Evolutionary conservation across 495 filamentous ascomycete genomes (phyloP).

Genomic region (Schizothecium vesticola): DNA sequence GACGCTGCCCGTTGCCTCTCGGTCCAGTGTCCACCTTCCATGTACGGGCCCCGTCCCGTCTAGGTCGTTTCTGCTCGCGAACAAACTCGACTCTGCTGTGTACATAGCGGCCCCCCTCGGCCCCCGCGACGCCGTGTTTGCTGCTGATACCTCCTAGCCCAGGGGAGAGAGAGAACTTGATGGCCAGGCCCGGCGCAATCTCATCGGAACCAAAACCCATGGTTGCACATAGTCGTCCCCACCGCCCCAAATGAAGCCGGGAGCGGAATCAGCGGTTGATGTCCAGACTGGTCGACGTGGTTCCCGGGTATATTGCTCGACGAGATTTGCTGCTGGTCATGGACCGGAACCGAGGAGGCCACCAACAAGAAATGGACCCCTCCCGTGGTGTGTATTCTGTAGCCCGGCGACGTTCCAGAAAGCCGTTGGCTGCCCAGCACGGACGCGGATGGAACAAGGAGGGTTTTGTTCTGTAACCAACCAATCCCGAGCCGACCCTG

Average conservation of each 20-base stretch:
- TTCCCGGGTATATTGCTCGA: slow-evolving; percentile 24
- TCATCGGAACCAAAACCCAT: no score
- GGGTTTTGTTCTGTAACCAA: slow-evolving; percentile 10
- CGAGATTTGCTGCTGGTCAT: slow-evolving; percentile 15
- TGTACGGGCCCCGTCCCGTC: no score
- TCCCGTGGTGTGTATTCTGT: background rate
- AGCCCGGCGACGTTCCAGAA: slow-evolving; percentile 12
- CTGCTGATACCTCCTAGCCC: no score
- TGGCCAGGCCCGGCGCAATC: background rate
- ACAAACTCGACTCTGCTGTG: background rate
- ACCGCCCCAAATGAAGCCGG: slow-evolving; percentile 12
- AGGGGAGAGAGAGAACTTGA: background rate
- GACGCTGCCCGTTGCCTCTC: background rate
- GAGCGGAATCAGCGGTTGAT: slow-evolving; percentile 14
- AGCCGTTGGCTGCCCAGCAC: slow-evolving; percentile 8
- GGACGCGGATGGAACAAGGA: background rate
- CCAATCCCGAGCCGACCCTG: slow-evolving; percentile 13
- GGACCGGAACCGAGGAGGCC: background rate
- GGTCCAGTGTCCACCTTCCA: background rate
- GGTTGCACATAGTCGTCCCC: slow-evolving; percentile 1
- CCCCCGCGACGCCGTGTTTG: background rate
- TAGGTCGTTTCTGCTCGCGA: background rate
- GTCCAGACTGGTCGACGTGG: slow-evolving; percentile 3
- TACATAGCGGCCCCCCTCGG: no score
- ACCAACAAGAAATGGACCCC: slow-evolving; percentile 4